Evolutionary conservation across 2,329 filamentous ascomycete species (phyloP).

Genomic region (Aspergillus amoenus): DNA sequence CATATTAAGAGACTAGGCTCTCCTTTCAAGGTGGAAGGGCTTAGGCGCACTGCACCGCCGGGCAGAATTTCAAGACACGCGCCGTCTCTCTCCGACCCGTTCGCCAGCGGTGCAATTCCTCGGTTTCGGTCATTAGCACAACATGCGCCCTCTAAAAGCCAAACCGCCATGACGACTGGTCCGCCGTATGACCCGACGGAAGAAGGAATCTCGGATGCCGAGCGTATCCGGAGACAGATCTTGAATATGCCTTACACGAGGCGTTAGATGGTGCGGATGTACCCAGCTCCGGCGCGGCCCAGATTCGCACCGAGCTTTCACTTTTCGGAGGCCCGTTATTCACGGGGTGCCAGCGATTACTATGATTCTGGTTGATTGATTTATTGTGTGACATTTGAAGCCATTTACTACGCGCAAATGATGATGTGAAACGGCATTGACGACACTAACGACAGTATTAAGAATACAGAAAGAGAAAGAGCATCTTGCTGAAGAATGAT

Average conservation of each 20-base stretch:
- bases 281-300: background rate
- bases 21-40: constrained; percentile 45
- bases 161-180: constrained; percentile 7
- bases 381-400: constrained; percentile 15
- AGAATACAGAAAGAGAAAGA: constrained; percentile 14
- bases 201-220: constrained; percentile 38
- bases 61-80: constrained; percentile 39
- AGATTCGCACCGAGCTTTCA: constrained; percentile 2
- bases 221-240: constrained; percentile 41
- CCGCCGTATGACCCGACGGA: constrained; percentile 34
- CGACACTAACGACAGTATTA: constrained; percentile 19
- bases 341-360: constrained; percentile 24
- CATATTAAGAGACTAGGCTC: constrained; percentile 49
- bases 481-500: constrained; percentile 6
- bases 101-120: constrained; percentile 30
- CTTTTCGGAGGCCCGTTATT: constrained; percentile 19
- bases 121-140: constrained; percentile 18
- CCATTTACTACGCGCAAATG: constrained; percentile 17
- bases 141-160: constrained; percentile 17
- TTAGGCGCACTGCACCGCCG: constrained; percentile 31
- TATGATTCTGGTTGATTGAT: constrained; percentile 28
- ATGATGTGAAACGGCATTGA: constrained; percentile 36
- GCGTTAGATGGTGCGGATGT: constrained; percentile 17
- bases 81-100: constrained; percentile 46
- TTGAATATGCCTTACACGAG: constrained; percentile 36